A percentile compares a stretch with the other conserved stretches of the same genome.
phyloP scores from a whole-genome alignment of 441 rosid genomes.

The Euphorbia celastroides region DNA sequence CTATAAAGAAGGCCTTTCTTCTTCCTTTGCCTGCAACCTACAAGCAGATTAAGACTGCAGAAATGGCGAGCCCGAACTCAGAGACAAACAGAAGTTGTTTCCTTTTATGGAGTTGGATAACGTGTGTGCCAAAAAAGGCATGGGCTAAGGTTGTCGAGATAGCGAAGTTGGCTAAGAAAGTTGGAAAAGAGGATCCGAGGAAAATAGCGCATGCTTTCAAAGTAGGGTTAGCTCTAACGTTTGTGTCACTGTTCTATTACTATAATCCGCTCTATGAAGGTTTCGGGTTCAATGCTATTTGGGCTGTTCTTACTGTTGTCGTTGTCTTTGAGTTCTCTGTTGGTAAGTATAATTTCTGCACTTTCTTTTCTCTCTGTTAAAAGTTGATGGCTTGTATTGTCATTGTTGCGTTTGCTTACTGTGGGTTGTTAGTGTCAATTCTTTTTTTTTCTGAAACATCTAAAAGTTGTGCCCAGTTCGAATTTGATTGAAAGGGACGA shows the following conservation, averaged over 20 bases:
- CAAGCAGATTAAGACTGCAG: no score
- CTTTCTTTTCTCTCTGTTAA: no score
- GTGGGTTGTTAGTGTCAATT: no score
- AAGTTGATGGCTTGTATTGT: no score
- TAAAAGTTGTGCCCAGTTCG: no score
- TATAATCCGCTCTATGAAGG: conserved; percentile 48
- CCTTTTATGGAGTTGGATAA: background rate
- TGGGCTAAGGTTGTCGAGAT: conserved; percentile 15
- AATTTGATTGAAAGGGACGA: no score
- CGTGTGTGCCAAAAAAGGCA: conserved; percentile 13
- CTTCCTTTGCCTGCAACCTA: background rate
- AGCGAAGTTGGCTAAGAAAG: conserved; percentile 23
- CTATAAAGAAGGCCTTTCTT: background rate
- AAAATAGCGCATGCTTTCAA: conserved; percentile 64
- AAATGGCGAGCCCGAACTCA: conserved; percentile 8
- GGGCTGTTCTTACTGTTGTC: conserved; percentile 87
- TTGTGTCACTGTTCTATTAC: conserved; percentile 57
- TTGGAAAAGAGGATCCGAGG: conserved; percentile 63
- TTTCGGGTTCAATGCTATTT: conserved; percentile 65
- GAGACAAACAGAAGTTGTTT: conserved; percentile 11
- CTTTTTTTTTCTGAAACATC: no score
- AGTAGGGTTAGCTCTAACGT: conserved; percentile 57
- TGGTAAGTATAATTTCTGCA: conserved; percentile 29
- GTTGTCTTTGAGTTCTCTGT: conserved; percentile 77
- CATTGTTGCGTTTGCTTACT: no score